phyloP scores from a whole-genome alignment of 2,329 filamentous ascomycete genomes.

The Didymella glomerata region DNA sequence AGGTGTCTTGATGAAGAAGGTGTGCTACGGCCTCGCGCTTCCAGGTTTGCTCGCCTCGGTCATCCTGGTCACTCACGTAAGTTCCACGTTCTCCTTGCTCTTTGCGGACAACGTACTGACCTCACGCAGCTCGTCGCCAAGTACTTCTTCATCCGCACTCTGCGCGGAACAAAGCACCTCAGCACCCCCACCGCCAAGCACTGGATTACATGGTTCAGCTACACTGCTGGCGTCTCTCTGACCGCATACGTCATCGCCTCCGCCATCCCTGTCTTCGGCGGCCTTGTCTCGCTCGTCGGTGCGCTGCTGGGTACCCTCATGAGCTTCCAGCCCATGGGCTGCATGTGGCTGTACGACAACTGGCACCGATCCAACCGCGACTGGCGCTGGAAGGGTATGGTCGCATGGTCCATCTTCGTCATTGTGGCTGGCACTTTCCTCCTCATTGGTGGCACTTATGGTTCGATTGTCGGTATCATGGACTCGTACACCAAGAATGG shows the following conservation, averaged over 20 bases:
- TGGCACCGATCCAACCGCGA: conserved; percentile 16
- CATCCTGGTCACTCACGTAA: conserved; percentile 21
- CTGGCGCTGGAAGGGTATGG: conserved; percentile 23
- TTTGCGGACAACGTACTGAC: background rate
- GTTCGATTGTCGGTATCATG: conserved; percentile 19
- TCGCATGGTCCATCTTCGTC: conserved; percentile 21
- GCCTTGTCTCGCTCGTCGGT: conserved; percentile 23
- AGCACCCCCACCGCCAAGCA: conserved; percentile 62
- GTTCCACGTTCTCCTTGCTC: conserved; percentile 38
- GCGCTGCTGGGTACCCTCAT: conserved; percentile 25
- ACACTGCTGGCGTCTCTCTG: conserved; percentile 47
- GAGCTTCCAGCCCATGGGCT: conserved; percentile 28
- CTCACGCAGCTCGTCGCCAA: conserved; percentile 60
- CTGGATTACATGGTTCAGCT: conserved; percentile 63
- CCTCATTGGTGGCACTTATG: conserved; percentile 22
- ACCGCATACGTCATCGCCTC: conserved; percentile 24
- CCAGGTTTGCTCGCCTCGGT: conserved; percentile 18
- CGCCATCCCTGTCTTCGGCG: conserved; percentile 23
- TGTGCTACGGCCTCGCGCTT: conserved; percentile 65
- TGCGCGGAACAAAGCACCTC: conserved; percentile 61
- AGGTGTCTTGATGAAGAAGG: conserved; percentile 66
- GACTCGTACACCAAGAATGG: conserved; percentile 18
- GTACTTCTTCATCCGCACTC: conserved; percentile 64
- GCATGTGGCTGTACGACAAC: conserved; percentile 29
- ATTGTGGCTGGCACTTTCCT: conserved; percentile 22